Evolutionary conservation across 257 asterid species (phyloP).

Genomic region (Lavandula angustifolia): DNA sequence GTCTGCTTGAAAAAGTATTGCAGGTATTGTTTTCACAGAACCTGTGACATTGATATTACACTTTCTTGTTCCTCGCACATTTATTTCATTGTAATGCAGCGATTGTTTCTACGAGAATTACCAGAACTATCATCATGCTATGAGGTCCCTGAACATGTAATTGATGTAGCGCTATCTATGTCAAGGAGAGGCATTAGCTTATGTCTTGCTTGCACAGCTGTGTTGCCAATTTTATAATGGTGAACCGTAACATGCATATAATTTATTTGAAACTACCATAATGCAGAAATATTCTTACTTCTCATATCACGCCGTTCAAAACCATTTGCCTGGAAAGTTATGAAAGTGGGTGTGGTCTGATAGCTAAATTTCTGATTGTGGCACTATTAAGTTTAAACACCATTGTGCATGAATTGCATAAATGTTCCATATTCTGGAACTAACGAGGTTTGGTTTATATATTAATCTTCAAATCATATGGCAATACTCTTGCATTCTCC

Average conservation of each 20-base stretch:
- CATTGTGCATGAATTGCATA: slow-evolving; percentile 7
- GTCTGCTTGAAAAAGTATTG: slow-evolving; percentile 85
- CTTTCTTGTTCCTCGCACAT: slow-evolving; percentile 25
- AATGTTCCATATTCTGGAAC: slow-evolving; percentile 16
- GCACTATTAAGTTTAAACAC: not conserved
- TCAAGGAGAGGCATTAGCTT: slow-evolving; percentile 26
- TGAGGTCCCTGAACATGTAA: slow-evolving; percentile 24
- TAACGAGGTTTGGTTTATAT: slow-evolving; percentile 6
- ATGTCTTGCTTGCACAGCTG: slow-evolving; percentile 14
- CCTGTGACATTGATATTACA: slow-evolving; percentile 25
- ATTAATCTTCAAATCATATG: slow-evolving; percentile 22
- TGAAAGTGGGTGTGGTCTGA: slow-evolving; percentile 18
- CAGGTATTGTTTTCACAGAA: slow-evolving; percentile 57
- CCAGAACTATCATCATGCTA: slow-evolving; percentile 22
- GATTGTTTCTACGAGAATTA: slow-evolving; percentile 30
- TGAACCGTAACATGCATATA: not conserved
- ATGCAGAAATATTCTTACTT: slow-evolving; percentile 15
- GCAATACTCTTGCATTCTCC: slow-evolving; percentile 32
- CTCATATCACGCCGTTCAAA: slow-evolving; percentile 3
- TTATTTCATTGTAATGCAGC: slow-evolving; percentile 42
- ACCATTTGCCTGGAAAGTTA: slow-evolving; percentile 16
- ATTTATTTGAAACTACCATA: slow-evolving; percentile 19
- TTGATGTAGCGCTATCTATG: slow-evolving; percentile 15
- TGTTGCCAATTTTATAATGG: slow-evolving; percentile 1
- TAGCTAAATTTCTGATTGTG: slow-evolving; percentile 18